Evolutionary conservation across 441 rosid species (phyloP).

Genomic region (Manihot esculenta): DNA sequence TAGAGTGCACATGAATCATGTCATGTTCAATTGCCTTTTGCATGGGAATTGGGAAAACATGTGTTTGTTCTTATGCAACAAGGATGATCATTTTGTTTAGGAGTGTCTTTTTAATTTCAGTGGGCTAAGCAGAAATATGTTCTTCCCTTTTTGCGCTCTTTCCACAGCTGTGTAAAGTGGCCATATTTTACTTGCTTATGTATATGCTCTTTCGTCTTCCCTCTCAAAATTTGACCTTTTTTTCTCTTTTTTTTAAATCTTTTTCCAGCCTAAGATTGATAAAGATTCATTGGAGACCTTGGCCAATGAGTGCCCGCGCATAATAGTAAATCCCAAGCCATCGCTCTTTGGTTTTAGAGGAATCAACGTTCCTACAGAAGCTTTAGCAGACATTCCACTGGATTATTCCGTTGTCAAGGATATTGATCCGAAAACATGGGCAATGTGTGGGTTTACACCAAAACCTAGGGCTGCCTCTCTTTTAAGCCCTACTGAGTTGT

Average conservation of each 20-base stretch:
- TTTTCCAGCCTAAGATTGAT: constrained; percentile 71
- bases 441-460: constrained; percentile 32
- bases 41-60: not conserved
- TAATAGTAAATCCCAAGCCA: constrained; percentile 74
- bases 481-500: constrained; percentile 48
- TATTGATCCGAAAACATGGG: constrained; percentile 71
- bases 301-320: constrained; percentile 67
- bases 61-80: not conserved
- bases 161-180: no score
- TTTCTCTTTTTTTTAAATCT: not conserved
- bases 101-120: not conserved
- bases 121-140: not conserved
- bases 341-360: constrained; percentile 56
- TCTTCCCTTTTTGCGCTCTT: not conserved
- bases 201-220: not conserved
- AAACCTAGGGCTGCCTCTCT: constrained; percentile 29
- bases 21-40: not conserved
- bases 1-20: not conserved
- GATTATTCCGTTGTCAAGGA: constrained; percentile 62
- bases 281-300: constrained; percentile 56
- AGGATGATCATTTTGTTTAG: not conserved
- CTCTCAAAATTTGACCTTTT: not conserved
- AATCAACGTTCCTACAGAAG: constrained; percentile 59
- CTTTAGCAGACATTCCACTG: constrained; percentile 49
- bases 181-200: not conserved